Base-by-base conservation (phyloP, 306 rosid species). In the Luffa aegyptiaca region DNA sequence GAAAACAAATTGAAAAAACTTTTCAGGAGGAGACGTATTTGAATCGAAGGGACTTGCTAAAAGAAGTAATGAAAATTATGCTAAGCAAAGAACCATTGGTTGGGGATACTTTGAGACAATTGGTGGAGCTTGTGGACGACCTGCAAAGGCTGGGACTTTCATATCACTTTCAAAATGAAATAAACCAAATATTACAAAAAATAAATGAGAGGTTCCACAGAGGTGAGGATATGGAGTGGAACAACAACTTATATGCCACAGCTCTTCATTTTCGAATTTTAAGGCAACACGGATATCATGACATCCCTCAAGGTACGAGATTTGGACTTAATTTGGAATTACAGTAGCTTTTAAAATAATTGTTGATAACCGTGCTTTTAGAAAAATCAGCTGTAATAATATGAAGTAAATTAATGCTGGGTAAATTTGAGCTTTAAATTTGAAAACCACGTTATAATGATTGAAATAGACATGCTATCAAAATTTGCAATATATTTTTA, bases 111-210 rank as follows among this genome's bases (percentile, higher is more conserved):
- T 31, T 83, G 17, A 71, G 64, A 52, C 37, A 51, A 36, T 74
- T n/a, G n/a, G n/a, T 87, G 8, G 84, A 87, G 81, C 31, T 79
- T 0, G 82, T 85, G 6, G 86, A 87, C 18, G 20, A 52, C 9
- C 26, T 87, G 57, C 82, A 85, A 42, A 79, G 86, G 75, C 85
- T 87, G 58, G 90, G 90, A 71, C 2, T 87, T 7, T 84, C 83
- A 61, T 71, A 83, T 57, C 86, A 85, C 72, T 85, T 85, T 55
- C 79, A 81, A 5, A n/a, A 49, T 2, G 79, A 87, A 65, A 81
- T 81, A 18, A 49, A 42, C 5, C 9, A 66, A 51, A 71, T 71
- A 21, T 71, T 71, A 46, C 56, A 71, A 8, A 45, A 5, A 20
- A 21, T 71, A 0, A 44, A 71, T 21, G 10, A 17, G 6, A 44